Conservation (phyloP, 768 basidiomycete species). For the Ramaria rubella region DNA sequence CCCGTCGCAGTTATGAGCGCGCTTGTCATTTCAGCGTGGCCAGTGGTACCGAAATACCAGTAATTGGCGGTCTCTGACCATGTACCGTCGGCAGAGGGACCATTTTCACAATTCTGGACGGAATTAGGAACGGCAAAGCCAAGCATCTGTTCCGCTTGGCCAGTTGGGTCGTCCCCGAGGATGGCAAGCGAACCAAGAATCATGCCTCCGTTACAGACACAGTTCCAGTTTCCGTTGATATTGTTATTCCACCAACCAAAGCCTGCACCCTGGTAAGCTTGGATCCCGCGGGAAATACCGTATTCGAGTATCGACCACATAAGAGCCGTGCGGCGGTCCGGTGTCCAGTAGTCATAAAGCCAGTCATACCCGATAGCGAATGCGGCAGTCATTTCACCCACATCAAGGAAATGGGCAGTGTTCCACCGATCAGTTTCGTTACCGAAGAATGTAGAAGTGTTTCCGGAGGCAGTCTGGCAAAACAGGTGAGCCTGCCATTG, state of each 20-base stretch:
- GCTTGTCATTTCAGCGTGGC: constrained; percentile 82
- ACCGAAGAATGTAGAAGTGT: constrained; percentile 61
- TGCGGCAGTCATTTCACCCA: constrained; percentile 82
- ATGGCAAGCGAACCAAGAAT: constrained; percentile 89
- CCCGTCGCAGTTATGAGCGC: constrained; percentile 83
- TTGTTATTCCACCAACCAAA: constrained; percentile 73
- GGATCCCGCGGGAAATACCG: constrained; percentile 64
- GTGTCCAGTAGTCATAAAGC: constrained; percentile 80
- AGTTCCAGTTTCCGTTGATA: constrained; percentile 94
- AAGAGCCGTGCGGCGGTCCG: constrained; percentile 64
- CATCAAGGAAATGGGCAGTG: constrained; percentile 82
- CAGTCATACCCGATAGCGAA: constrained; percentile 96
- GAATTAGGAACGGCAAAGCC: constrained; percentile 67
- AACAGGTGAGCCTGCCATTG: constrained; percentile 2
- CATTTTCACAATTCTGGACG: constrained; percentile 63
- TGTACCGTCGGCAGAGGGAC: constrained; percentile 64
- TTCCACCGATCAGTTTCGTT: constrained; percentile 71
- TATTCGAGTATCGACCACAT: constrained; percentile 65
- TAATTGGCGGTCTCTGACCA: constrained; percentile 95
- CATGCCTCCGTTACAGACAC: constrained; percentile 88
- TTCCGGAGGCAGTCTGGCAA: constrained; percentile 66
- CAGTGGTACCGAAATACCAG: constrained; percentile 93
- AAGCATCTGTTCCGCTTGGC: constrained; percentile 61
- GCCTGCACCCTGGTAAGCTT: constrained; percentile 33
- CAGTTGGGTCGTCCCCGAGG: constrained; percentile 72